Base-by-base conservation (phyloP, 352 stramenopile species). In the Pythium scleroteichum region DNA sequence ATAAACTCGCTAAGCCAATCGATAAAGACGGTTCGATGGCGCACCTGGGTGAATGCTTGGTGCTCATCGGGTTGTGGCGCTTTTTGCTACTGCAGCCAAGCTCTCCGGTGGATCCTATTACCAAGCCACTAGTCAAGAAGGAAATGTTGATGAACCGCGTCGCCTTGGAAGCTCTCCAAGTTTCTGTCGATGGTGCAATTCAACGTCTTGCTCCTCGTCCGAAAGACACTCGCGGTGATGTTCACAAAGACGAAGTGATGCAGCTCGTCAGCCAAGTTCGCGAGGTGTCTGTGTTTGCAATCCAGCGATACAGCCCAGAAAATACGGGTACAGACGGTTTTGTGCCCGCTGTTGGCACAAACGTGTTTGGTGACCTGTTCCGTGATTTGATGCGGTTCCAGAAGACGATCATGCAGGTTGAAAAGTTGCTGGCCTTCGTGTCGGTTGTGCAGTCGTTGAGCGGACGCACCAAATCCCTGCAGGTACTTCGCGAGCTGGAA, bases 91-190 rank as follows among this genome's bases (percentile, higher is more conserved):
- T 98, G 41, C 62, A 97, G 20, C 97, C 97, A 33, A 93, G 87
- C 44, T 97, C 93, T 19, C 97, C 97, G 3, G 87, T 99, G 19
- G 97, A 99, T 66, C 97, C 97, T 24, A 94, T 95, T 47, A 89
- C 81, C 59, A 97, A 97, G 67, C 95, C 96, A 20, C 67, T 96
- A 1, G 87, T 98, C 19, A 98, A 99, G 68, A 95, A 97, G 45
- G 79, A 96, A 16, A 83, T 97, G 45, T 69, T 99, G 22, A 72
- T 98, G 61, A 86, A 84, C 53, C 87, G 92, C 9, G 70, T 99
- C 19, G 71, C 83, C 6, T 83, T 86, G 70, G 49, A 80, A 0
- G 87, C 85, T 4, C 69, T 94, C 32, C 76, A 91, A 29, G 65
- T 81, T 16, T 69, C 80, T 3, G 77, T 79, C 10, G 78, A 85